Base-by-base conservation (phyloP, 257 asterid genomes). In the Petrea volubilis region DNA sequence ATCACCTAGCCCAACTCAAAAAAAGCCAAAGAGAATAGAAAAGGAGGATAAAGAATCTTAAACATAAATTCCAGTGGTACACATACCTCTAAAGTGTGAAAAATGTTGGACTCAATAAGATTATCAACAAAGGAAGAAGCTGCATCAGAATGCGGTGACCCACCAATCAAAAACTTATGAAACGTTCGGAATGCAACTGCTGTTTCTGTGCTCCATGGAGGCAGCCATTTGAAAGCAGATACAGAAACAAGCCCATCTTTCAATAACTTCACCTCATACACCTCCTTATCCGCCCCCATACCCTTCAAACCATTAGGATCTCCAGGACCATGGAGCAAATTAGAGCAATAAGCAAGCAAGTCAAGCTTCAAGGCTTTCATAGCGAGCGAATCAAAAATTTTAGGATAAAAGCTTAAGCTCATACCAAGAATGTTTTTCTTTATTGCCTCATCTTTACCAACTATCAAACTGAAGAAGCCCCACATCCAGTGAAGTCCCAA, bases 201-300 rank as follows among this genome's bases (percentile, higher is more conserved):
- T 77, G 96, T 86, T 80, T 94, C 98, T 5, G 91, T 86, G 82
- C 91, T 89, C 96, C 96, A 91, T 11, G 97, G 90, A 60, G 98
- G 97, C 82, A 94, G 74, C 96, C 95, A 91, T 85, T 87, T 89
- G 74, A 89, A 94, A 83, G 90, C 85, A 36, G 96, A 91, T 73
- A 88, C 94, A 62, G 92, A 89, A 74, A 89, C 78, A 78, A 94
- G 97, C 64, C 96, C 90, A 43, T 91, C 96, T 72, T 81, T 80
- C 60, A 94, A 87, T 44, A 89, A 82, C 82, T 84, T 89, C 44
- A 80, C 90, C 79, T 75, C 85, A 57, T 82, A 78, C 34, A 65
- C 79, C 83, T 75, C 83, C 70, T 67, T 72, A 68, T 74, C 81
- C 31, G 14, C 77, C 44, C 68, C 83, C 57, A 55, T 75, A 52